These are phyloP conservation scores for Erysiphe pulchra DNA, from an alignment of 2,329 filamentous ascomycete genomes.

Conservation along the genomic window DNA sequence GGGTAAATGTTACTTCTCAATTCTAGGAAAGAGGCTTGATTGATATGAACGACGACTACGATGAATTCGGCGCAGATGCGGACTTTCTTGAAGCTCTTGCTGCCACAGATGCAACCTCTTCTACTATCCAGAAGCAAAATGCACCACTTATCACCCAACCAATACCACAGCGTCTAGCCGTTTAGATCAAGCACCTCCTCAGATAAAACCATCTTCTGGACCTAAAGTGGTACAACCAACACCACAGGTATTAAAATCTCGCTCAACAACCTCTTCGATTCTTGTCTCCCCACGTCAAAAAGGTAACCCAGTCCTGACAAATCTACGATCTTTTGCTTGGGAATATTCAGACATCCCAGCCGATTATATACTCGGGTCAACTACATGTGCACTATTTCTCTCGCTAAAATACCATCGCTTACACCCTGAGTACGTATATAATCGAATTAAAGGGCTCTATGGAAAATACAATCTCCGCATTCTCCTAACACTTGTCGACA, in stretches of 20 bases:
- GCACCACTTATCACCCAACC: slow-evolving; percentile 18
- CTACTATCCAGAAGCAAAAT: slow-evolving; percentile 4
- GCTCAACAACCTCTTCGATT: slow-evolving; percentile 45
- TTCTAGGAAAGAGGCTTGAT: too few relatives aligned
- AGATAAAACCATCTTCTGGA: slow-evolving; percentile 10
- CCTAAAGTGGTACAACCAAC: slow-evolving; percentile 59
- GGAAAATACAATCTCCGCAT: slow-evolving; percentile 73
- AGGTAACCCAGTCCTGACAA: slow-evolving; percentile 74
- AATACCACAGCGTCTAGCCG: slow-evolving; percentile 29
- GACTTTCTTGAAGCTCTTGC: slow-evolving; percentile 30
- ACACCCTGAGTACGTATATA: slow-evolving; percentile 95
- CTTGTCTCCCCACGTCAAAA: slow-evolving; percentile 81
- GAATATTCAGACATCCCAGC: slow-evolving; percentile 94
- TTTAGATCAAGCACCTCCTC: slow-evolving; percentile 19
- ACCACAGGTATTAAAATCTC: slow-evolving; percentile 54
- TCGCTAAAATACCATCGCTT: slow-evolving; percentile 92
- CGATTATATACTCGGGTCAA: slow-evolving; percentile 70
- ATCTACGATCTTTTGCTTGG: slow-evolving; percentile 65
- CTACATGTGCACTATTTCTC: slow-evolving; percentile 77
- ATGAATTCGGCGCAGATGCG: slow-evolving; percentile 28
- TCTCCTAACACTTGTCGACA: slow-evolving; percentile 78
- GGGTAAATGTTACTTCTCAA: too few relatives aligned
- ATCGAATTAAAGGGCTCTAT: slow-evolving; percentile 59
- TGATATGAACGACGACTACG: slow-evolving; percentile 19
- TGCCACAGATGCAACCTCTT: slow-evolving; percentile 15